Base-by-base conservation (phyloP, 2,329 filamentous ascomycete species). In the Thielaviopsis ethacetica region DNA sequence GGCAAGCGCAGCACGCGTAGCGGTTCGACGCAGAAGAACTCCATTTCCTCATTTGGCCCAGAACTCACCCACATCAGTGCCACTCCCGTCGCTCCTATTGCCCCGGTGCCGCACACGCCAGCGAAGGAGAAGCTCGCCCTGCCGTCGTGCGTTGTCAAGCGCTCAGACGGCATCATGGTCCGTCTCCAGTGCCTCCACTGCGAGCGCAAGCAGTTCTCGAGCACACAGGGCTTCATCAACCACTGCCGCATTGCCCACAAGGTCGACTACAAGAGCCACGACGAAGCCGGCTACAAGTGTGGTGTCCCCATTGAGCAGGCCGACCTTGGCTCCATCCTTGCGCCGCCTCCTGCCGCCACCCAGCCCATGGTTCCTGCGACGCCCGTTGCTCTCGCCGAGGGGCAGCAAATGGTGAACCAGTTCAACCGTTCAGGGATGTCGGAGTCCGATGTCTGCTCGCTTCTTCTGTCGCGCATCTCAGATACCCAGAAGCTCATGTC, bases 191-290 rank as follows among this genome's bases (percentile, higher is more conserved):
- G 93, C 74, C 72, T 87, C 61, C 86, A 93, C 69, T 97, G 93
- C 71, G 79, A 89, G 55, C 81, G 91, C 63, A 88, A 89, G 69
- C 88, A 96, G 70, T 97, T 97, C 68, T 91, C 86, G 59, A 97
- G 91, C 73, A 94, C 91, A 0, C 93, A 97, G 71, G 93, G 93
- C n/a, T 97, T 97, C 72, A 93, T 98, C 73, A 98, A 98, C 68
- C 93, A 98, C 69, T 97, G 91, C 69, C 89, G 93, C 60, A 97
- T 98, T 66, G 90, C 91, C 26, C 93, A 98, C 72, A 87, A 86
- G 68, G 81, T 88, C 61, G 90, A 94, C 63, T 97, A 91, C 75
- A 91, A 95, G 72, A 96, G 89, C 65, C 93, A 98, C 67, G 91
- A 97, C 70, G 88, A 91, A 67, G 93, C 93, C 62, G 93, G 91